Conservation (phyloP, 345 rosid species). For the Laguncularia racemosa region DNA sequence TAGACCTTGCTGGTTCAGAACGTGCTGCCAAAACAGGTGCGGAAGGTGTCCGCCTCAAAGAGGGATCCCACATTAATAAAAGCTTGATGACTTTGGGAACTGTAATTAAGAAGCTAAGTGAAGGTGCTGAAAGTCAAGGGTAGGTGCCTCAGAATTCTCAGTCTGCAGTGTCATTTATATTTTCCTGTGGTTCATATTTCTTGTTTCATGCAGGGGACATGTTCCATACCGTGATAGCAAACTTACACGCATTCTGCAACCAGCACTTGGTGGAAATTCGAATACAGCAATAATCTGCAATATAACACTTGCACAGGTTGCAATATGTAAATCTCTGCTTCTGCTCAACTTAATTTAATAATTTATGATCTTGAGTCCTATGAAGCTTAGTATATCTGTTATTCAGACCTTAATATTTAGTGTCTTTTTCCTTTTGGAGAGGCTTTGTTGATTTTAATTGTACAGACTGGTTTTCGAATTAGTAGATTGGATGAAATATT, state of each 20-base stretch:
- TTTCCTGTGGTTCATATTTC: constrained; percentile 1
- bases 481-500: too few relatives aligned
- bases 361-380: too few relatives aligned
- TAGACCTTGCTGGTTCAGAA: constrained; percentile 98
- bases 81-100: constrained; percentile 95
- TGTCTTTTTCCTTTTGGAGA: too few relatives aligned
- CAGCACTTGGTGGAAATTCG: constrained; percentile 97
- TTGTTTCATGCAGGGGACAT: constrained; percentile 61
- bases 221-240: constrained; percentile 98
- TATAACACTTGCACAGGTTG: constrained; percentile 91
- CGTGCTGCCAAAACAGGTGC: constrained; percentile 99
- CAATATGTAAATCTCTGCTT: constrained; percentile 4
- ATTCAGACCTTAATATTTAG: too few relatives aligned
- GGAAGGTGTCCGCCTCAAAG: constrained; percentile 91
- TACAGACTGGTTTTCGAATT: too few relatives aligned
- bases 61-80: constrained; percentile 93
- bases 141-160: constrained; percentile 15
- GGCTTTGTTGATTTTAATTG: too few relatives aligned
- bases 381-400: too few relatives aligned
- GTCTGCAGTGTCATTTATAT: not conserved
- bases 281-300: constrained; percentile 98
- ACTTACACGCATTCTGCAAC: constrained; percentile 93
- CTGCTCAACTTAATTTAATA: too few relatives aligned
- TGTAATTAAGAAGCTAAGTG: constrained; percentile 85
- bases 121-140: constrained; percentile 97